Conservation (phyloP, 2,329 filamentous ascomycete species). For the Cladosporium phlei region DNA sequence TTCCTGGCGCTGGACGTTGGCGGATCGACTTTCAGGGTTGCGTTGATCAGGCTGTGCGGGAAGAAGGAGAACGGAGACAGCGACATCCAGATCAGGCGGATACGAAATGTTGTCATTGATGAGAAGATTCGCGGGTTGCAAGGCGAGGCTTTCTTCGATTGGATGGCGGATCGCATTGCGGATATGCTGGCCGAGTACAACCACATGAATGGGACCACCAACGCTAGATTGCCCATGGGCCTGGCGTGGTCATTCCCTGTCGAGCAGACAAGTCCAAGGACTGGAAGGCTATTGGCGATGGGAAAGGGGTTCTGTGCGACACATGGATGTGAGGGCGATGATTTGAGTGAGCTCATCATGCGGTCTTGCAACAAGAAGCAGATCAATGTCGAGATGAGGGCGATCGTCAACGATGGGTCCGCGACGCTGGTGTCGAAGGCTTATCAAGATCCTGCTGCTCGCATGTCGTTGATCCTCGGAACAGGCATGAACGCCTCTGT, state of each 20-base stretch:
- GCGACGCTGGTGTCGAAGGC: conserved; percentile 59
- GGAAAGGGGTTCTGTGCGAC: conserved; percentile 62
- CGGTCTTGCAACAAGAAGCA: conserved; percentile 50
- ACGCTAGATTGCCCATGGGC: conserved; percentile 51
- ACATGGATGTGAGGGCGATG: conserved; percentile 54
- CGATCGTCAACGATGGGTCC: conserved; percentile 61
- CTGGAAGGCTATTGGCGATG: conserved; percentile 56
- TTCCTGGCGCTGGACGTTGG: conserved; percentile 61
- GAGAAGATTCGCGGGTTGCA: conserved; percentile 50
- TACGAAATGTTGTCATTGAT: conserved; percentile 54
- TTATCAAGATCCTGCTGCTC: conserved; percentile 56
- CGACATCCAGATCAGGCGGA: conserved; percentile 51
- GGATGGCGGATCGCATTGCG: conserved; percentile 59
- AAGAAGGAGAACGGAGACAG: conserved; percentile 35
- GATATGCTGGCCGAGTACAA: conserved; percentile 47
- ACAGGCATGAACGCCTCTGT: conserved; percentile 63
- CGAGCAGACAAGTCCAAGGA: conserved; percentile 57
- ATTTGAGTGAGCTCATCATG: conserved; percentile 57
- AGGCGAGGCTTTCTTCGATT: conserved; percentile 59
- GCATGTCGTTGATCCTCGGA: conserved; percentile 60
- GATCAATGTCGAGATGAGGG: conserved; percentile 56
- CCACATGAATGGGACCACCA: conserved; percentile 29
- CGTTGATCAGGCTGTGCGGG: conserved; percentile 53
- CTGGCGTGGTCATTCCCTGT: conserved; percentile 64
- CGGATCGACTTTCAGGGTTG: conserved; percentile 62